These are phyloP conservation scores for Malassezia cuniculi DNA, from an alignment of 1,284 basidiomycete species.

Conservation along the genomic window DNA sequence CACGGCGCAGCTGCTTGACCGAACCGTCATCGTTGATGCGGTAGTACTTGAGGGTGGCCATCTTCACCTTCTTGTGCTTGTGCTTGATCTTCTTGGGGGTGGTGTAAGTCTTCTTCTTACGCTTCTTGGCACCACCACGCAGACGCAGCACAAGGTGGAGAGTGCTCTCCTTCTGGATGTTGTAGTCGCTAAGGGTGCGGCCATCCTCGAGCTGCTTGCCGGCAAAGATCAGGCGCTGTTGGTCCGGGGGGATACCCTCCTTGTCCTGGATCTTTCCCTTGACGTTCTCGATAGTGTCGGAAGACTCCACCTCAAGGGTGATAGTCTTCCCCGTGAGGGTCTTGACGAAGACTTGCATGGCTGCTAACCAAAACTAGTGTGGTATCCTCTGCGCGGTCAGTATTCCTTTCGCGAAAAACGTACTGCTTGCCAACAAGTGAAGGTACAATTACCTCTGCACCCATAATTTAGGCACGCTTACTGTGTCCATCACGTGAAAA, in stretches of 20 bases:
- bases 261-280: conserved; percentile 51
- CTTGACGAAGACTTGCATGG: conserved; percentile 42
- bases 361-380: conserved; percentile 37
- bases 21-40: conserved; percentile 98
- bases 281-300: conserved; percentile 46
- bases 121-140: conserved; percentile 95
- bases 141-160: conserved; percentile 49
- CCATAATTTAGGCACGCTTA: no score
- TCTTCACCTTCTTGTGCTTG: conserved; percentile 99
- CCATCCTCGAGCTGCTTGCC: conserved; percentile 74
- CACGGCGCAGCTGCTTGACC: conserved; percentile 95
- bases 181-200: conserved; percentile 52
- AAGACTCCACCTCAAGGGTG: conserved; percentile 47
- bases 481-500: no score
- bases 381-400: conserved; percentile 23
- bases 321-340: conserved; percentile 46
- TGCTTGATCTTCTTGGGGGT: conserved; percentile 99
- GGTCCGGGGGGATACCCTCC: conserved; percentile 75
- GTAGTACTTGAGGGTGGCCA: conserved; percentile 97
- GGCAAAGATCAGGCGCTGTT: conserved; percentile 94
- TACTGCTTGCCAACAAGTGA: conserved; percentile 11
- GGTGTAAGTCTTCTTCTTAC: conserved; percentile 99
- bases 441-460: no score
- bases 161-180: conserved; percentile 60
- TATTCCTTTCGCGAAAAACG: neutral